Base-by-base conservation (phyloP, 2,329 filamentous ascomycete species). In the Aspergillus luchuensis region DNA sequence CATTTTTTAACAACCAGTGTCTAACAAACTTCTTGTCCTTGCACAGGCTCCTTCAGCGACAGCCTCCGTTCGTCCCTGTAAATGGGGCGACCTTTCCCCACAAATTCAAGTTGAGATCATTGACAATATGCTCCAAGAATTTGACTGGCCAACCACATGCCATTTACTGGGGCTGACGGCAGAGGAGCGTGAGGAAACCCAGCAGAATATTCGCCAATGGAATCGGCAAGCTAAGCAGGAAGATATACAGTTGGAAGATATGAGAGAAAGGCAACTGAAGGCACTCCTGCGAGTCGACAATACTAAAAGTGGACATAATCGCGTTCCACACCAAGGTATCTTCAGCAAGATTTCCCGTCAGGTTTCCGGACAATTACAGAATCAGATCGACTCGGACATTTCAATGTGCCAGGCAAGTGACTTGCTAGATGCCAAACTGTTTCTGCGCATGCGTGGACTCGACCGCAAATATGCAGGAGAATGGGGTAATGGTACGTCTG, bases 61-160 rank as follows among this genome's bases (percentile, higher is more conserved):
- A 45, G 28, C 10, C 28, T 25, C 64, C 51, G 59, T 61, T 8
- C 43, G 55, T 4, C 50, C 67, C 33, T 70, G 71, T 8, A 41
- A 66, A 54, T 79, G 76, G 77, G 56, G 49, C 19, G 73, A 78
- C 39, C 61, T 79, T 5, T 65, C 67, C 15, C 63, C 62, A 15
- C 66, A 63, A 4, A 64, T 79, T 19, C 72, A 74, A 57, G 67
- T 72, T 3, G 76, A 78, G 54, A 78, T 79, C 13, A 58, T 72
- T 17, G 62, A 69, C 10, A 78, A 77, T 51, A 65, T 78, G 28
- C 54, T 72, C 23, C 58, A 67, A 13, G 25, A 48, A 3, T 59
- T 68, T 39, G 62, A 38, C 6, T 74, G 70, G 67, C 25, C 55
- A 15, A 62, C 55, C 2, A 64, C 69, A 21, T 67, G 64, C 39